Evolutionary conservation across 192 early-diverging fungal species (phyloP).

Genomic region (Coemansia sp.): DNA sequence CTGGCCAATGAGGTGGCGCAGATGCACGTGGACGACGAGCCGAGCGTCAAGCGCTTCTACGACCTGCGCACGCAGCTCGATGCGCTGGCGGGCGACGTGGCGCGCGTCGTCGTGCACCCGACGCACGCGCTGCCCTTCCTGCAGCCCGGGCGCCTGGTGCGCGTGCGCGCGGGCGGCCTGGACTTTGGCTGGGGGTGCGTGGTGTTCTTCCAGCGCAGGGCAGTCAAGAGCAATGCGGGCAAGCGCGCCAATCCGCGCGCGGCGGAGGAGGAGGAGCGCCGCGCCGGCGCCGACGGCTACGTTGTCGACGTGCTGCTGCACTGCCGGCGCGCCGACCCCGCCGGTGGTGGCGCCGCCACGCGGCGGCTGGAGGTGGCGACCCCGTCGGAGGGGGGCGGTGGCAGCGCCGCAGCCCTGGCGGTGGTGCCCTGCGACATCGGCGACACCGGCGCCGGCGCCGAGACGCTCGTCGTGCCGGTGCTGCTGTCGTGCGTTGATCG

Average conservation of each 20-base stretch:
- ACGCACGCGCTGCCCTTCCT: constrained; percentile 80
- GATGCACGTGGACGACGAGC: constrained; percentile 69
- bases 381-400: constrained; percentile 14
- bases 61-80: constrained; percentile 75
- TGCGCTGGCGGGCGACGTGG: constrained; percentile 63
- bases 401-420: constrained; percentile 24
- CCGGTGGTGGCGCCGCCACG: not conserved
- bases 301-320: constrained; percentile 87
- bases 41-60: constrained; percentile 72
- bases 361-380: constrained; percentile 32
- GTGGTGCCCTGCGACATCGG: constrained; percentile 49
- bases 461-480: constrained; percentile 78
- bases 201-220: constrained; percentile 69
- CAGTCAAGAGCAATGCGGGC: constrained; percentile 13
- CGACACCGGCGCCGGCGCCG: constrained; percentile 49
- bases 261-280: constrained; percentile 33
- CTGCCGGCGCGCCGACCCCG: constrained; percentile 58
- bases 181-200: constrained; percentile 96
- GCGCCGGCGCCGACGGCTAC: constrained; percentile 59
- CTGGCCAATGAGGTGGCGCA: constrained; percentile 57
- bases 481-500: constrained; percentile 72
- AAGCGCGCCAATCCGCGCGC: constrained; percentile 29
- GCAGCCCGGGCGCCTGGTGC: constrained; percentile 83
- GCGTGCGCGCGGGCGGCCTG: constrained; percentile 59
- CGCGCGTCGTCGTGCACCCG: constrained; percentile 83